Evolutionary conservation across 495 filamentous ascomycete genomes (phyloP).

Genomic region (Acidiella bohemica): DNA sequence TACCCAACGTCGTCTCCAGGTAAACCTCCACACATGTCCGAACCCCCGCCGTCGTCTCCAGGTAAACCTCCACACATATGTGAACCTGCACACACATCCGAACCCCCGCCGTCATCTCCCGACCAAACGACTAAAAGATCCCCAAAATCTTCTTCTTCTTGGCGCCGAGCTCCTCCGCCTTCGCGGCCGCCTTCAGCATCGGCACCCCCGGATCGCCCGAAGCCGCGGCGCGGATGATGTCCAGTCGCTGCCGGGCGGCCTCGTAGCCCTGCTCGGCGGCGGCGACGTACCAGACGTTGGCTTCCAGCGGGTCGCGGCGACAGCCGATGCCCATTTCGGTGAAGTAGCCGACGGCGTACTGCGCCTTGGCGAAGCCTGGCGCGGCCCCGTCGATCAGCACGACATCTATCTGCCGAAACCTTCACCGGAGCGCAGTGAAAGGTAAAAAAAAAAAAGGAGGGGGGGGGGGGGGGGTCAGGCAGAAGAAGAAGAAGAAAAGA

Average conservation of each 20-base stretch:
- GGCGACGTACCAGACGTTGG: constrained; percentile 96
- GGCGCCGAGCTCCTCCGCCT: constrained; percentile 19
- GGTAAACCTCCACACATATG: no score
- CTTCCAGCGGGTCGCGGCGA: constrained; percentile 80
- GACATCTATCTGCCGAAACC: no score
- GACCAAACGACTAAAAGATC: constrained; percentile 16
- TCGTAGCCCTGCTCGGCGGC: constrained; percentile 88
- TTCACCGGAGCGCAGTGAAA: no score
- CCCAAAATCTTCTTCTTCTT: constrained; percentile 19
- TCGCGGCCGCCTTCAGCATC: constrained; percentile 18
- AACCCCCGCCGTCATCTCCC: no score
- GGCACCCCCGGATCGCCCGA: constrained; percentile 42
- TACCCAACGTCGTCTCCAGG: no score
- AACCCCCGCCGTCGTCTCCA: no score
- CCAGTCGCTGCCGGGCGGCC: constrained; percentile 70
- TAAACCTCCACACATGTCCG: no score
- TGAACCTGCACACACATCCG: no score
- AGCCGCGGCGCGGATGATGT: constrained; percentile 73
- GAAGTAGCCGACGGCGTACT: constrained; percentile 94
- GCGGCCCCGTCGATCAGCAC: not conserved
- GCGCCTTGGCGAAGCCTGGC: constrained; percentile 74
- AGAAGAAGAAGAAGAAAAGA: no score
- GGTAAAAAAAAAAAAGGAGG: no score
- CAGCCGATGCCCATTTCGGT: constrained; percentile 97
- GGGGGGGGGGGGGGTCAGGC: no score